Evolutionary conservation across 106 monocot genomes (phyloP).

Genomic region (Hemerocallis citrina): DNA sequence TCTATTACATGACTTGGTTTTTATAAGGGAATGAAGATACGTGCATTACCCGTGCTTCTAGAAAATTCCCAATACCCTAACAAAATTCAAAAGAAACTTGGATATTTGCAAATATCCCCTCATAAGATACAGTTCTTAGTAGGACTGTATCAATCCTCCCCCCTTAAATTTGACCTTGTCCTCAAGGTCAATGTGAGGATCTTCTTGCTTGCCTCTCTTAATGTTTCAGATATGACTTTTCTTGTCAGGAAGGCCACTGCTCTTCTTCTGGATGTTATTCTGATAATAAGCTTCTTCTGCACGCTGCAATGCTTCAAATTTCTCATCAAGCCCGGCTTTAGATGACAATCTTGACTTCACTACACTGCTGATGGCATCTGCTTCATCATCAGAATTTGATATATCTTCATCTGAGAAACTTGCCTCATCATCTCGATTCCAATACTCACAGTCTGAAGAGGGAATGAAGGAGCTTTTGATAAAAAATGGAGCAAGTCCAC

Average conservation of each 20-base stretch:
- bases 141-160: too few species aligned
- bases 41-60: too few species aligned
- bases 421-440: slow-evolving; percentile 72
- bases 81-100: too few species aligned
- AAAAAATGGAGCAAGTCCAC: slow-evolving; percentile 32
- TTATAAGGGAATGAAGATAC: too few species aligned
- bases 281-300: slow-evolving; percentile 73
- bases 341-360: slow-evolving; percentile 35
- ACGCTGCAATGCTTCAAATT: slow-evolving; percentile 45
- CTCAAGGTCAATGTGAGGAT: too few species aligned
- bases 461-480: slow-evolving; percentile 46
- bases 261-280: slow-evolving; percentile 39
- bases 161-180: too few species aligned
- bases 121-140: too few species aligned
- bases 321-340: slow-evolving; percentile 34
- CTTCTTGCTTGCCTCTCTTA: slow-evolving; percentile 60
- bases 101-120: too few species aligned
- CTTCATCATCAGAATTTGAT: slow-evolving; percentile 83
- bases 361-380: slow-evolving; percentile 14
- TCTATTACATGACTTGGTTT: too few species aligned
- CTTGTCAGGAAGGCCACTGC: slow-evolving; percentile 21
- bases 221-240: slow-evolving; percentile 49
- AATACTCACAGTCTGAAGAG: slow-evolving; percentile 51
- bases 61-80: too few species aligned
- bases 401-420: slow-evolving; percentile 69